A percentile compares a stretch with the other conserved stretches of the same genome.
phyloP scores from a whole-genome alignment of 2,329 filamentous ascomycete genomes.

The Neonectria faginata region DNA sequence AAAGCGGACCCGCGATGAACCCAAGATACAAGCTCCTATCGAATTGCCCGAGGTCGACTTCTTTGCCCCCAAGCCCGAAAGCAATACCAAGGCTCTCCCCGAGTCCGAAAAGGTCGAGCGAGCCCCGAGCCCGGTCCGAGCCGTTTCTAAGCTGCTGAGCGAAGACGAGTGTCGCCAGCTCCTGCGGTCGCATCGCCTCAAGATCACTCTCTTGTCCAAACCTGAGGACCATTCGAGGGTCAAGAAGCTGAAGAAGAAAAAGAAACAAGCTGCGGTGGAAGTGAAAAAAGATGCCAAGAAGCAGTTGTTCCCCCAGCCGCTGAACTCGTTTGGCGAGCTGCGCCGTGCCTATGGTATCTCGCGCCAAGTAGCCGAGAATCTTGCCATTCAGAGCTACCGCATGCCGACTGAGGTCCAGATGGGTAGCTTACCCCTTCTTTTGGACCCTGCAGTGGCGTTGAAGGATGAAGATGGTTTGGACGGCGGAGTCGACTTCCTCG shows the following conservation, averaged over 20 bases:
- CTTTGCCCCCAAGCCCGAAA: slow-evolving; percentile 63
- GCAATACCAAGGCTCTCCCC: slow-evolving; percentile 48
- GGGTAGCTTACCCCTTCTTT: slow-evolving; percentile 82
- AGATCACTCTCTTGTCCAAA: slow-evolving; percentile 80
- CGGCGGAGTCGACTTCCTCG: slow-evolving; percentile 77
- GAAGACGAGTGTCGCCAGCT: slow-evolving; percentile 80
- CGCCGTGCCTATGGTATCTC: slow-evolving; percentile 79
- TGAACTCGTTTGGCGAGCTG: slow-evolving; percentile 81
- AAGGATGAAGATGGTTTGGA: slow-evolving; percentile 51
- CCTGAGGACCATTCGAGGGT: slow-evolving; percentile 56
- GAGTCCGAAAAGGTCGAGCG: slow-evolving; percentile 40
- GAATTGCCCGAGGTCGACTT: slow-evolving; percentile 67
- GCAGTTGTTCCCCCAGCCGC: slow-evolving; percentile 81
- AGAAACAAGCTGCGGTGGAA: slow-evolving; percentile 61
- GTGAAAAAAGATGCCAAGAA: slow-evolving; percentile 65
- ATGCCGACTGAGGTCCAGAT: slow-evolving; percentile 95
- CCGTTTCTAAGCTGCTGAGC: slow-evolving; percentile 59
- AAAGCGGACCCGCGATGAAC: slow-evolving; percentile 61
- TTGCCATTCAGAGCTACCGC: slow-evolving; percentile 85
- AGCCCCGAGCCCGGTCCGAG: slow-evolving; percentile 45
- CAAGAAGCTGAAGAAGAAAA: slow-evolving; percentile 69
- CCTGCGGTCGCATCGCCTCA: slow-evolving; percentile 84
- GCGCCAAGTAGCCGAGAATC: slow-evolving; percentile 78
- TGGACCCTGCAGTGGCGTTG: slow-evolving; percentile 67
- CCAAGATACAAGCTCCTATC: slow-evolving; percentile 42